Evolutionary conservation across 1,284 basidiomycete genomes (phyloP).

Genomic region (Moniliophthora roreri): DNA sequence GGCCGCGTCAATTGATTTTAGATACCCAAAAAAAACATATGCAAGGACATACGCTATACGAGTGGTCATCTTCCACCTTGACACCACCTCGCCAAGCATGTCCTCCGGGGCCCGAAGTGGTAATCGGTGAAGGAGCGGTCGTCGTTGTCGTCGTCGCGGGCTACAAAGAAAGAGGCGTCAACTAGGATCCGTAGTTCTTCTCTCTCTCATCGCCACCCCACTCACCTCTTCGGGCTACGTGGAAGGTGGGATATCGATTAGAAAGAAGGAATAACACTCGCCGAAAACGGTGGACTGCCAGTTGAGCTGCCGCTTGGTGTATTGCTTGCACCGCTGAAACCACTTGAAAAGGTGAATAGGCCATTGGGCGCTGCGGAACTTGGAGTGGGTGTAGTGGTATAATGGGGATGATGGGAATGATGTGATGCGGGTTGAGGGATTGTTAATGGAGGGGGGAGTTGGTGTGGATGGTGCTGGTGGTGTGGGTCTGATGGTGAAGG

Average conservation of each 20-base stretch:
- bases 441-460: constrained; percentile 2
- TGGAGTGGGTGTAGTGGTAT: constrained; percentile 38
- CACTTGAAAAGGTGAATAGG: constrained; percentile 49
- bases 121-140: background rate
- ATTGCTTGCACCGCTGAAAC: constrained; percentile 59
- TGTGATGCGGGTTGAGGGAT: constrained; percentile 45
- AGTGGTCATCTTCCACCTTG: background rate
- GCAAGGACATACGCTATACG: background rate
- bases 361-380: constrained; percentile 37
- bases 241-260: constrained; percentile 13
- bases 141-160: background rate
- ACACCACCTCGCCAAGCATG: background rate
- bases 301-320: constrained; percentile 70
- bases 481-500: background rate
- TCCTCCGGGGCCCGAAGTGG: background rate
- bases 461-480: background rate
- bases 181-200: constrained; percentile 30
- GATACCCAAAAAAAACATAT: no score
- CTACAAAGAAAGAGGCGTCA: background rate
- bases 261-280: constrained; percentile 57
- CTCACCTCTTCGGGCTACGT: constrained; percentile 12
- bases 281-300: constrained; percentile 78
- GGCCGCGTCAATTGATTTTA: background rate
- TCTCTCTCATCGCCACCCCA: constrained; percentile 21
- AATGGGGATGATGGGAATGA: constrained; percentile 5